phyloP scores from a whole-genome alignment of 805 yeast genomes.

The Martiniozyma abietophila region DNA sequence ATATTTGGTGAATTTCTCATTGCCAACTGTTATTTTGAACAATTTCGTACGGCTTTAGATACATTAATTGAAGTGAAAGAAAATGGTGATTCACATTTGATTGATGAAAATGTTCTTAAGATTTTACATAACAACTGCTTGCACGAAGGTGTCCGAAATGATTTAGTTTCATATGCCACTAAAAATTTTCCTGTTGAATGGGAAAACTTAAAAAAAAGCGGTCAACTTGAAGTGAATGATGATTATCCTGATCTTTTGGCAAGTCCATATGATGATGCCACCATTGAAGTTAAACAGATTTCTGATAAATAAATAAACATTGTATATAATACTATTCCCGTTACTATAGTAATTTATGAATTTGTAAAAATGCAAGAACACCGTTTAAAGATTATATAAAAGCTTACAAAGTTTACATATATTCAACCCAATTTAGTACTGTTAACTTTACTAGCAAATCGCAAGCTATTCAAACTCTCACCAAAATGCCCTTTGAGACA shows the following conservation, averaged over 20 bases:
- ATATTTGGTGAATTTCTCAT: conserved; percentile 53
- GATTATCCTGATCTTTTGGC: conserved; percentile 27
- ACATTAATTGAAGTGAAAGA: conserved; percentile 39
- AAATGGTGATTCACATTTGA: conserved; percentile 31
- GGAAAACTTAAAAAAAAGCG: conserved; percentile 26
- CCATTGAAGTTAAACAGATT: conserved; percentile 11
- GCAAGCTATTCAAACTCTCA: conserved; percentile 76
- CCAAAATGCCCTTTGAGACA: conserved; percentile 51
- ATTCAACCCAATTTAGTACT: conserved; percentile 28
- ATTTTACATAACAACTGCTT: conserved; percentile 40
- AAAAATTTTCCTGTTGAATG: conserved; percentile 28
- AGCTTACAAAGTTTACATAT: conserved; percentile 1
- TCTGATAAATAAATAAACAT: not conserved
- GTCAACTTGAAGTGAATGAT: conserved; percentile 23
- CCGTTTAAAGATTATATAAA: not conserved
- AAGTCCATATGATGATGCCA: conserved; percentile 16
- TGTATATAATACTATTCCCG: conserved; percentile 1
- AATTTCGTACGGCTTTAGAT: conserved; percentile 45
- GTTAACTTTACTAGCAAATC: conserved; percentile 84
- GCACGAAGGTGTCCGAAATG: conserved; percentile 26
- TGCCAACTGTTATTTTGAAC: conserved; percentile 63
- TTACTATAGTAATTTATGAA: no score
- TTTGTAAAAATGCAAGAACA: no score
- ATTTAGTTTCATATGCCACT: conserved; percentile 32
- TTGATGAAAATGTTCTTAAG: conserved; percentile 36